A percentile compares a stretch with the other conserved stretches of the same genome.
These are phyloP conservation scores for Penicillium manginii DNA, from an alignment of 495 filamentous ascomycete genomes.

Conservation along the genomic window DNA sequence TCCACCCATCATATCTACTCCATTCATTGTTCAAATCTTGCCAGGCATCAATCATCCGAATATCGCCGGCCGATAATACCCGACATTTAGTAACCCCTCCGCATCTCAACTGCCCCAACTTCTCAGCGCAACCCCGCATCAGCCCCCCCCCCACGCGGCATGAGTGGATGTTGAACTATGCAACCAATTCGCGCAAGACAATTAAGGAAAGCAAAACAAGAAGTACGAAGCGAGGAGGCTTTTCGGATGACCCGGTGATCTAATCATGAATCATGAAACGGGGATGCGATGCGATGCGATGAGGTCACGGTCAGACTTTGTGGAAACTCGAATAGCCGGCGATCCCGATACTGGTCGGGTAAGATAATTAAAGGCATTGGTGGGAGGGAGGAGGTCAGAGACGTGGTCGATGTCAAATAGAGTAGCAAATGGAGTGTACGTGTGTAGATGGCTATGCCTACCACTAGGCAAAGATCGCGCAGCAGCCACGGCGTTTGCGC, in stretches of 20 bases:
- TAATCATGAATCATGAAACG: neutral
- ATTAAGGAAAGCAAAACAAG: too few species aligned
- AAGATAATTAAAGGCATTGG: neutral
- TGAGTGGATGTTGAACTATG: neutral
- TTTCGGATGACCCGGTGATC: neutral
- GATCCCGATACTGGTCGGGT: neutral
- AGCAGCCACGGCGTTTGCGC: conserved; percentile 2
- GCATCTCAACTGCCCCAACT: neutral
- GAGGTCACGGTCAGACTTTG: neutral
- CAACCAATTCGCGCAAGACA: neutral
- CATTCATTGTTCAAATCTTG: neutral
- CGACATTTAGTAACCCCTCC: neutral
- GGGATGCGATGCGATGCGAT: neutral
- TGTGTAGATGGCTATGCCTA: neutral
- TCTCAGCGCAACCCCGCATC: conserved; percentile 15
- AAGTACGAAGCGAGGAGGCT: neutral
- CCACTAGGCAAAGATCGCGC: neutral
- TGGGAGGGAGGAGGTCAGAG: neutral
- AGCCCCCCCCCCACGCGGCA: conserved; percentile 13
- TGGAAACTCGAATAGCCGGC: neutral
- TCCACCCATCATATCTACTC: neutral
- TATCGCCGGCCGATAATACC: conserved; percentile 8
- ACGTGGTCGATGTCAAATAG: neutral
- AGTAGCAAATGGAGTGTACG: neutral
- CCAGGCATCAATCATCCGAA: neutral